Base-by-base conservation (phyloP, 805 yeast genomes). In the Starmerella cellae region DNA sequence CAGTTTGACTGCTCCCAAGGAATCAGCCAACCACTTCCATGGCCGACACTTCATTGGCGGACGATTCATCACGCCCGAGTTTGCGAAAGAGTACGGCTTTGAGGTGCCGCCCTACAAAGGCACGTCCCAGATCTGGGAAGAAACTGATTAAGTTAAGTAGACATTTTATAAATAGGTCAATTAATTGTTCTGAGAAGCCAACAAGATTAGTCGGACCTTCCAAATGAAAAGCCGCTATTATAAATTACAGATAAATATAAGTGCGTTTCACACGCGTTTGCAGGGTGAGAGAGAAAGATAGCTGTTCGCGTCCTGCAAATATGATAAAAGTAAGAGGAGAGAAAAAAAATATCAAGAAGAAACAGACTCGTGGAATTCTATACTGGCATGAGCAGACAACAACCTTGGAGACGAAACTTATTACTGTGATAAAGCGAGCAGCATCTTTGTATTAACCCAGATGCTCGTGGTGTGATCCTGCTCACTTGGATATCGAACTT, bases 1-100 rank as follows among this genome's bases (percentile, higher is more conserved):
- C 9, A 80, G 94, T 39, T 64, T 91, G 38, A 87, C 97, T 0
- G 96, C 95, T 0, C 98, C 98, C 8, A 91, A 91, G 57, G 91
- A 93, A 0, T 87, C 94, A 41, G 75, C 93, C 2, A 57, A 60
- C 37, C 64, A 61, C 45, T 70, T 82, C 47, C 56, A 60, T 6
- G 66, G 70, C 1, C 60, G 66, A 4, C 98, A 88, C 58, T 91
- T 74, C 59, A 69, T 87, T 29, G 98, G 98, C 1, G 98, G 98
- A 2, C 65, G 98, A 40, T 91, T 91, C 55, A 74, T 91, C 16
- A 73, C 77, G 37, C 55, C 60, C 13, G 65, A 61, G 9, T 70
- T 91, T 51, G 95, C 95, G 0, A 60, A 67, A 24, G 77, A 77
- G 57, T 83, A 79, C 66, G 81, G 72, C 1, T 76, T 91, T 45